Evolutionary conservation across 306 rosid genomes (phyloP), one percentile per base, ranked within the genome.

Genomic region (Glycine soja): DNA sequence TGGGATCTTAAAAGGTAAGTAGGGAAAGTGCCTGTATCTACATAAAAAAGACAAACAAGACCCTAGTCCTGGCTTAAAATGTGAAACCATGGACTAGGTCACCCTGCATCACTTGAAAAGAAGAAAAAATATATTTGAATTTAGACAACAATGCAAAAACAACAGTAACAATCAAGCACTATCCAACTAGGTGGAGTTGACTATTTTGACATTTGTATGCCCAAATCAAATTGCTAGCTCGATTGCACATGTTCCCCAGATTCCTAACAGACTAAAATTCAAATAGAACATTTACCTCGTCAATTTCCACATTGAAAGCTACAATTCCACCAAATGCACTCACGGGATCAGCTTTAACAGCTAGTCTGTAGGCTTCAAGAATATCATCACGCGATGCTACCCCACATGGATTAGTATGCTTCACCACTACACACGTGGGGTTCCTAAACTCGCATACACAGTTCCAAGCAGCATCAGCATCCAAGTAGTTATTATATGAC

Each of bases 261-360:
- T 24, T 24, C 30, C 30, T 24, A 24, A 24, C 30, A 38, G 19
- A 14, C 70, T 14, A 14, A 24, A 67, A 69, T 24, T 59, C 36
- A 70, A 8, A 46, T 10, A 34, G 74, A 42, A 46, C n/a, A 72
- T 86, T 79, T 54, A 95, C 99, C 98, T 90, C 99, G 45, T 95
- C 99, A 76, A 95, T 86, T 87, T 91, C 94, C 56, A 86, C 66
- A 50, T 95, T 95, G 89, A 95, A 93, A 68, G 98, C 98, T 5
- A 95, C 97, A 78, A 93, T 95, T 64, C 99, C 99, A 63, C 99
- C 99, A 56, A 95, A 95, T 75, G 98, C 99, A 81, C 99, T 95
- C 81, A 95, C 97, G 7, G 99, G 98, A 85, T 93, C 99, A 10
- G 89, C 96, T 84, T 89, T 93, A 47, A 95, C 98, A 81, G 98